A percentile compares a stretch with the other conserved stretches of the same genome.
phyloP scores from a whole-genome alignment of 164 flowering plant species.

The Umbilicus rupestris region DNA sequence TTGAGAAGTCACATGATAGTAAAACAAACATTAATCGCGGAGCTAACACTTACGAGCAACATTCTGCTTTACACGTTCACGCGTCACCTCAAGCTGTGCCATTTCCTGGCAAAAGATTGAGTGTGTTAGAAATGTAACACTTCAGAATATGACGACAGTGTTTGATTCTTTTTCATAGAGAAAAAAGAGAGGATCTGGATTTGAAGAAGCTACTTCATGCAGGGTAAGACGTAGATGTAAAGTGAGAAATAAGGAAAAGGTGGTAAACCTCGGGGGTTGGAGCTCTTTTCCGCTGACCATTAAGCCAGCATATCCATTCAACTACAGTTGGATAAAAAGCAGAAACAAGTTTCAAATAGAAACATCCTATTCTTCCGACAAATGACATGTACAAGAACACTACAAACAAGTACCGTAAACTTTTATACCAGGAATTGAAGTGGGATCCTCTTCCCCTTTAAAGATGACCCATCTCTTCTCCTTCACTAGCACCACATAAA shows the following conservation, averaged over 20 bases:
- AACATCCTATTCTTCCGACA: not conserved
- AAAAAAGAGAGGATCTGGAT: no score
- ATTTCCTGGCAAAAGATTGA: slow-evolving; percentile 52
- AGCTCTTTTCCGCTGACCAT: slow-evolving; percentile 85
- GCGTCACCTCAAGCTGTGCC: slow-evolving; percentile 69
- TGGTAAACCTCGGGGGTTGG: slow-evolving; percentile 74
- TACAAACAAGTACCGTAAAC: not conserved
- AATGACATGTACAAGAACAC: not conserved
- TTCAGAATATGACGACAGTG: not conserved
- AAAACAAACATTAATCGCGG: not conserved
- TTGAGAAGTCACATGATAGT: not conserved
- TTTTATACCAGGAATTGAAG: slow-evolving; percentile 64
- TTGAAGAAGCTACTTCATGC: not conserved
- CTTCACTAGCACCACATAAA: slow-evolving; percentile 45
- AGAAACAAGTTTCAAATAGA: not conserved
- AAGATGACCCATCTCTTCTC: slow-evolving; percentile 90
- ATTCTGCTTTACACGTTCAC: slow-evolving; percentile 70
- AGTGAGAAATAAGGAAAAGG: not conserved
- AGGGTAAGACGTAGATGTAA: not conserved
- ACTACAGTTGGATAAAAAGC: slow-evolving; percentile 32
- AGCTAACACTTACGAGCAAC: slow-evolving; percentile 62
- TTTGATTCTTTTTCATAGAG: no score
- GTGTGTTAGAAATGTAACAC: not conserved
- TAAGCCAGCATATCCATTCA: slow-evolving; percentile 99
- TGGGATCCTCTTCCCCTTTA: slow-evolving; percentile 82